Base-by-base conservation (phyloP, 345 rosid species). In the Salix brachista region DNA sequence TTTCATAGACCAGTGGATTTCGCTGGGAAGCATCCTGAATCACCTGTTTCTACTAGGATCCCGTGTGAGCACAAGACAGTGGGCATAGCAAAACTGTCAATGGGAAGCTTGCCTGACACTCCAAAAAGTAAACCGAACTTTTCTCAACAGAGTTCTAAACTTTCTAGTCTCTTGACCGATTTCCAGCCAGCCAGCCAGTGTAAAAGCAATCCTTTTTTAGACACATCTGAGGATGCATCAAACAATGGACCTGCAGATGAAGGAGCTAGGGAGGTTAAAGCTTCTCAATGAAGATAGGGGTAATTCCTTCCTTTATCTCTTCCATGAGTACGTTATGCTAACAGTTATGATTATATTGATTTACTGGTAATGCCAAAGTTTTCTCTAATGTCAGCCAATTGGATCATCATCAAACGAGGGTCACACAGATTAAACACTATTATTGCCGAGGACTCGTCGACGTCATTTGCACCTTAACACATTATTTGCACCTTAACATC, bases 1-100 rank as follows among this genome's bases (percentile, higher is more conserved):
- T 94, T 96, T 76, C 94, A 89, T 76, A 85, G 92, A 81, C 92
- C 92, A 41, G 52, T 82, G 71, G 92, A 92, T 39, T 70, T 78
- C 62, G 76, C 83, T 1, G 80, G 79, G 78, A 93, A 87, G 71
- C 85, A 80, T 76, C 78, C 84, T 30, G 88, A 86, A 78, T 90
- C 94, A 72, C 90, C 88, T 34, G 85, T 73, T 81, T 85, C 91
- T 48, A 23, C 83, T 8, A 89, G 84, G 84, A 79, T 84, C 60
- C 73, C 81, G 44, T 71, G 52, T 69, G 89, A 90, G 71, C 80
- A 21, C 79, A 82, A 82, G 83, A 62, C 80, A 72, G 72, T 25
- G 21, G 78, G 52, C 65, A 44, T 70, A 44, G 42, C 52, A 74
- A 84, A 77, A 74, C 76, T 70, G 66, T 80, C 79, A 21, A 69